Conservation (phyloP, 306 rosid species). For the Vicia faba region DNA sequence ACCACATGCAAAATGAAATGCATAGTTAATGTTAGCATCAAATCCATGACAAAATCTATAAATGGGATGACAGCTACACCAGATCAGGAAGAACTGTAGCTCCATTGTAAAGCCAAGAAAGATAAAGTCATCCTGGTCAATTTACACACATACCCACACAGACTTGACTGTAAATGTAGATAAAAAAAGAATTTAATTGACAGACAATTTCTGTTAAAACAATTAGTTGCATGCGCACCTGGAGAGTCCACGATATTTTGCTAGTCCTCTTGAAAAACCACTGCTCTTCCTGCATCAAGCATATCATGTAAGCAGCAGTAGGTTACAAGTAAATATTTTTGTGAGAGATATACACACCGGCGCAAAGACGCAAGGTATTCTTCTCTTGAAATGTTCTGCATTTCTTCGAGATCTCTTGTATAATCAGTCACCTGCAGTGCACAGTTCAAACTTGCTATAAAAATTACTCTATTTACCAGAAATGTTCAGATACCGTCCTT, state of each 20-base stretch:
- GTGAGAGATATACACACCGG: constrained; percentile 51
- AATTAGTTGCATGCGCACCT: constrained; percentile 57
- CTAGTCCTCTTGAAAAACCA: constrained; percentile 93
- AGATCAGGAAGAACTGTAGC: constrained; percentile 28
- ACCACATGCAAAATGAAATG: constrained; percentile 43
- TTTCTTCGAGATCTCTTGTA: constrained; percentile 96
- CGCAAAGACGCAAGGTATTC: constrained; percentile 96
- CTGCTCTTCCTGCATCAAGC: constrained; percentile 91
- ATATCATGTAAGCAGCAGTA: constrained; percentile 41
- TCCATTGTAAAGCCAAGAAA: constrained; percentile 15
- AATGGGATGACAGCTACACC: constrained; percentile 16
- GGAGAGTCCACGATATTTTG: constrained; percentile 91
- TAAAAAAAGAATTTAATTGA: neutral
- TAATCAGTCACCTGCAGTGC: constrained; percentile 88
- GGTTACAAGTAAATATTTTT: constrained; percentile 13
- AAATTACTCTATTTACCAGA: neutral
- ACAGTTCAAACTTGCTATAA: constrained; percentile 31
- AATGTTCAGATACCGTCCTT: constrained; percentile 8
- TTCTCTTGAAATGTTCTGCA: constrained; percentile 93
- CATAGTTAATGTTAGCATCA: constrained; percentile 36
- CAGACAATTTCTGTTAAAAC: constrained; percentile 1
- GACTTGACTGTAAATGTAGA: neutral
- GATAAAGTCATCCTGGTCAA: constrained; percentile 18
- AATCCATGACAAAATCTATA: constrained; percentile 32
- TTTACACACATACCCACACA: constrained; percentile 6